Conservation (phyloP, 805 yeast species). For the Candida germanica region DNA sequence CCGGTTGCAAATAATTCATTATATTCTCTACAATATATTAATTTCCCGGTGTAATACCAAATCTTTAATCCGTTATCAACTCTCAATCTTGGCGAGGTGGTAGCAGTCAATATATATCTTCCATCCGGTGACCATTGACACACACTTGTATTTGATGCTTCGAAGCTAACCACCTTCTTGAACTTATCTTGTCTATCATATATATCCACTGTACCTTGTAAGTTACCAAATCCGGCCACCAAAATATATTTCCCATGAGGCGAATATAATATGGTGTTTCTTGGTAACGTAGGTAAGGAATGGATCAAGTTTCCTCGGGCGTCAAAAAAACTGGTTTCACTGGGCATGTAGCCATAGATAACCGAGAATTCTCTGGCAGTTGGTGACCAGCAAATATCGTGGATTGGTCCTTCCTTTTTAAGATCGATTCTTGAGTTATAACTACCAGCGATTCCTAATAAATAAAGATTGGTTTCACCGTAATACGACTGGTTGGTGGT, state of each 20-base stretch:
- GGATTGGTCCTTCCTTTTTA: conserved; percentile 94
- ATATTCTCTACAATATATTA: conserved; percentile 75
- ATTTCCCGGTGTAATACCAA: conserved; percentile 88
- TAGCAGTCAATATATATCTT: conserved; percentile 86
- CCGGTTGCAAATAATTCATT: conserved; percentile 75
- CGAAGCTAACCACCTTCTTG: conserved; percentile 71
- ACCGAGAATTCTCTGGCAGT: conserved; percentile 96
- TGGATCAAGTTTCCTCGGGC: conserved; percentile 86
- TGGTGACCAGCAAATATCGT: conserved; percentile 97
- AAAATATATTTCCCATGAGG: conserved; percentile 90
- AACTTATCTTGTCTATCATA: conserved; percentile 89
- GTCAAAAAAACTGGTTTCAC: conserved; percentile 91
- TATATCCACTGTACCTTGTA: conserved; percentile 94
- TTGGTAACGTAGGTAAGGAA: conserved; percentile 79
- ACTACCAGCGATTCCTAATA: conserved; percentile 88
- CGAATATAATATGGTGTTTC: conserved; percentile 86
- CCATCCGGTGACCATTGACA: conserved; percentile 99
- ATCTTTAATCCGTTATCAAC: conserved; percentile 93
- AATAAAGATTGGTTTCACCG: conserved; percentile 90
- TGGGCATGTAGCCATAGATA: conserved; percentile 96
- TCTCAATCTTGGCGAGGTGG: conserved; percentile 93
- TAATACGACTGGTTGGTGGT: conserved; percentile 90
- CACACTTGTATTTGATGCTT: conserved; percentile 93
- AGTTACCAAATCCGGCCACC: conserved; percentile 96
- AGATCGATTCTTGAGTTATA: conserved; percentile 85